Evolutionary conservation across 768 basidiomycete genomes (phyloP), one percentile per base, ranked within the genome.

Genomic region (Leccinum obscurum): DNA sequence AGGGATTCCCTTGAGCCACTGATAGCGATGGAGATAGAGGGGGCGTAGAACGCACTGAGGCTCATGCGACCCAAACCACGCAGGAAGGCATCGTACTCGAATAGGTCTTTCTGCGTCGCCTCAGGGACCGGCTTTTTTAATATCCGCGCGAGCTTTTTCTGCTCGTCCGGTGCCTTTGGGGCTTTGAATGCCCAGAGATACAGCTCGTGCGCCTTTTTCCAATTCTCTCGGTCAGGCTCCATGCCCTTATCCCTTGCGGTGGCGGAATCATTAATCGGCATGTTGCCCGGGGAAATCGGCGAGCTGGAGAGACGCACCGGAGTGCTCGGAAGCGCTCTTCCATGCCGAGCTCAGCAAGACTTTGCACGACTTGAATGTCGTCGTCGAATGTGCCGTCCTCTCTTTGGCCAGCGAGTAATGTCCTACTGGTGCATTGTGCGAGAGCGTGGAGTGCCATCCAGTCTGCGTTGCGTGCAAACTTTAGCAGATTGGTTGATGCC

Each of bases 381-480:
- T 77, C 70, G 14, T 68, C 63, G 15, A 66, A 55, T 52, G 56
- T 50, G 14, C 57, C 63, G 30, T 77, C 78, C 22, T 83, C 82
- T 35, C 77, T 71, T 44, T 83, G 84, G 44, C 77, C 75, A 0
- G 85, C 78, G 20, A 88, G 76, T 34, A 93, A 72, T 14, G 92
- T 72, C 22, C 84, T 77, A 49, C 86, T 86, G 0, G 90, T 84
- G 63, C 83, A 85, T 56, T 87, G 86, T 1, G 83, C 76, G 32
- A 91, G 80, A 1, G 91, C 91, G 65, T 92, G 87, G 15, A 94
- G 72, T 4, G 70, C 75, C 81, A 92, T 84, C 88, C 90, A 92
- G 56, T 85, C 73, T 10, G 78, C 73, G n/a, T 80, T 75, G 55
- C 84, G 78, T 13, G 85, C 85, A 64, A 85, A 87, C 49, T 77